Evolutionary conservation across 2,329 filamentous ascomycete genomes (phyloP).

Genomic region (Colletotrichum gigasporum): DNA sequence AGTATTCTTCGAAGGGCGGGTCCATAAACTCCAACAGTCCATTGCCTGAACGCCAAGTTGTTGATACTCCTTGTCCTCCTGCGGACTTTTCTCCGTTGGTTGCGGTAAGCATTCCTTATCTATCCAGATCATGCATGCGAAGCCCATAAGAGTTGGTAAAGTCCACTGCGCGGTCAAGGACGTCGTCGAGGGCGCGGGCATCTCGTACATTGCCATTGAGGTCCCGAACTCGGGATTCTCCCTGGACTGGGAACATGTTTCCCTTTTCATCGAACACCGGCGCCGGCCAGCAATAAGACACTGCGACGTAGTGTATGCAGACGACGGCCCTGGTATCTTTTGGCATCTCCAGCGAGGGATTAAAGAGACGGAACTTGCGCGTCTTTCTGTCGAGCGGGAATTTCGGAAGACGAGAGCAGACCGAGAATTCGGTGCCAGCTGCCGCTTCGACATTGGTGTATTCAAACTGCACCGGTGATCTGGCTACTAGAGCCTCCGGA

Average conservation of each 20-base stretch:
- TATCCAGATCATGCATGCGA: background rate
- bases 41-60: background rate
- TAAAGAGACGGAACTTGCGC: background rate
- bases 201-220: background rate
- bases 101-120: background rate
- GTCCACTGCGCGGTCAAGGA: background rate
- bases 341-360: background rate
- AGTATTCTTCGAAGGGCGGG: no score
- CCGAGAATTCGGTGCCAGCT: no score
- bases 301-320: background rate
- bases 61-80: background rate
- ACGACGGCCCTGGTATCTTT: background rate
- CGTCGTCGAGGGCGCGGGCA: background rate
- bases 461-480: no score
- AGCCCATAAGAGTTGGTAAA: background rate
- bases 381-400: background rate
- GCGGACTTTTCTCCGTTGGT: background rate
- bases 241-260: background rate
- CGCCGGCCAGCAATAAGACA: background rate
- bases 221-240: background rate
- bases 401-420: no score
- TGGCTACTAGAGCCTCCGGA: no score
- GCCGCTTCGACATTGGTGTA: no score
- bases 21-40: no score
- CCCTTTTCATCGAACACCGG: background rate